Conservation (phyloP, 2,329 filamentous ascomycete species). For the Ciborinia camelliae region DNA sequence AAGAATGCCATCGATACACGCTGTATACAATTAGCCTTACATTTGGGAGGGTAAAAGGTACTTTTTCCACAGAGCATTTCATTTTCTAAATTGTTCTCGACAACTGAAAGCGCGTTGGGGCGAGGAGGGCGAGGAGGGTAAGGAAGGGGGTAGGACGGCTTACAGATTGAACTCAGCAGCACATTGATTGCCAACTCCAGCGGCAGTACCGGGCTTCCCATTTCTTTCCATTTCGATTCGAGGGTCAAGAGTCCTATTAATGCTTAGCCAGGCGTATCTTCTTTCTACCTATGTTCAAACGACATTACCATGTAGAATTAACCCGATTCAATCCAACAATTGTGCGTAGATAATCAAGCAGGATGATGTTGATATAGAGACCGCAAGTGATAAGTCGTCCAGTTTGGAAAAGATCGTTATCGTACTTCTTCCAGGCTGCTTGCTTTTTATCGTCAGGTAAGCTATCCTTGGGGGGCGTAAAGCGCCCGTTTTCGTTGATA, state of each 20-base stretch:
- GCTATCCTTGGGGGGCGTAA: conserved; percentile 57
- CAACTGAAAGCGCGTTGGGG: too few relatives aligned
- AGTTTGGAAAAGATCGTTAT: conserved; percentile 75
- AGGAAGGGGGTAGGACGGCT: too few relatives aligned
- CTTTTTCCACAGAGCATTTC: too few relatives aligned
- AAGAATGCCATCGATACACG: conserved; percentile 81
- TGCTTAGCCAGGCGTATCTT: neutral
- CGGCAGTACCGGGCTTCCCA: conserved; percentile 48
- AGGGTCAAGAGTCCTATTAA: conserved; percentile 62
- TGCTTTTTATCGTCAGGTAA: conserved; percentile 49
- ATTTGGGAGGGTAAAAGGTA: too few relatives aligned
- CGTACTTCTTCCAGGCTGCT: conserved; percentile 61
- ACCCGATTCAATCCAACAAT: conserved; percentile 41
- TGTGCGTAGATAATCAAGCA: conserved; percentile 75
- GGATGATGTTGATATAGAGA: conserved; percentile 73
- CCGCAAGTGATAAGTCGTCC: conserved; percentile 70
- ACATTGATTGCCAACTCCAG: conserved; percentile 73
- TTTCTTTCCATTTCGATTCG: conserved; percentile 62
- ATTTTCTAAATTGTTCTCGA: too few relatives aligned
- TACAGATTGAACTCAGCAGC: conserved; percentile 79
- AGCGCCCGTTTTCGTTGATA: conserved; percentile 79
- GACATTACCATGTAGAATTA: conserved; percentile 51
- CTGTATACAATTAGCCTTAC: neutral
- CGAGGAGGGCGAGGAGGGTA: too few relatives aligned
- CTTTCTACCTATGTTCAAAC: neutral